Evolutionary conservation across 805 yeast species (phyloP), one percentile per base, ranked within the genome.

Genomic region (Starmerella asiatica): DNA sequence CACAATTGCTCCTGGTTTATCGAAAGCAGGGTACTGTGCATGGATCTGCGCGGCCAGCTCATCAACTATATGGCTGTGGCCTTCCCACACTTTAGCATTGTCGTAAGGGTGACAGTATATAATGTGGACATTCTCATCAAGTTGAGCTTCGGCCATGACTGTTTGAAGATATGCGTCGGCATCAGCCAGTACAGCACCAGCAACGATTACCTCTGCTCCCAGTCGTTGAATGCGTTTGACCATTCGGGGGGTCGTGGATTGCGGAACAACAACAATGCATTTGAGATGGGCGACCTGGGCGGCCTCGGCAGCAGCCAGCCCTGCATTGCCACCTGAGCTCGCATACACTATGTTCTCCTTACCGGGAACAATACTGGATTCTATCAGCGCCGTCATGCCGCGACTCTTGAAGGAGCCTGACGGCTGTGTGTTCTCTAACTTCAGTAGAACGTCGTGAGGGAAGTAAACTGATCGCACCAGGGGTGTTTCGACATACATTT

Each of bases 61-160:
- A 69, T 81, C 73, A 2, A 93, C 93, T 49, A 86, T 72, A 26
- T 94, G 82, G 45, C 94, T 93, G 62, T 88, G 94, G 24, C 97
- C 97, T 6, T 94, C 93, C 66, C 93, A 82, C 47, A 88, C 85
- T 43, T 74, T 74, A 2, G 94, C 94, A 55, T 88, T 93, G 57
- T 88, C 86, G 58, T 83, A 88, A 1, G 97, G 97, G 17, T 95
- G 95, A 45, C 70, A 73, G 58, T 86, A 86, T 12, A 94, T 84
- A 19, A 82, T 69, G 54, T 81, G 86, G 26, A 23, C 11, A 53
- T 78, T 93, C 34, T 78, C 82, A 42, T 86, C 88, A 6, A 4
- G 17, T 5, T 16, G 9, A 15, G 36, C 38, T 11, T 21, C 37
- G 11, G 5, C 24, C 53, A 71, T 75, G n/a, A 83, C 64, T 0